Evolutionary conservation across 2,329 filamentous ascomycete genomes (phyloP).

Genomic region (Aspergillus hortae): DNA sequence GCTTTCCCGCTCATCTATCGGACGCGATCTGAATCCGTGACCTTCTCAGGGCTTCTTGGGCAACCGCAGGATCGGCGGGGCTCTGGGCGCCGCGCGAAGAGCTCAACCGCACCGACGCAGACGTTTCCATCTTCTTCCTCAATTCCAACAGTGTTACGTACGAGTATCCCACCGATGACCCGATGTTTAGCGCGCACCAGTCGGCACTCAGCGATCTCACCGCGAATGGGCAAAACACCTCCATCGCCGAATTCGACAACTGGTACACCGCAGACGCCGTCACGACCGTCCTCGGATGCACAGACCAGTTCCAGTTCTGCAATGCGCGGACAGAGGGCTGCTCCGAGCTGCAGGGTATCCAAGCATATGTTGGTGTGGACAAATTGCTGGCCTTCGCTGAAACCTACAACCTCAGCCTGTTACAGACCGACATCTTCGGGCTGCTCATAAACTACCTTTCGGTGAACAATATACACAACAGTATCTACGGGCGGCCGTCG

Average conservation of each 20-base stretch:
- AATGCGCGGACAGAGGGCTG: constrained; percentile 21
- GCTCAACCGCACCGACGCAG: constrained; percentile 28
- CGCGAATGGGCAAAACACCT: neutral
- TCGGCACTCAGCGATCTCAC: neutral
- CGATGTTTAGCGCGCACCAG: constrained; percentile 28
- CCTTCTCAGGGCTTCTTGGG: neutral
- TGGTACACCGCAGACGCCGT: neutral
- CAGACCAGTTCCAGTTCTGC: constrained; percentile 34
- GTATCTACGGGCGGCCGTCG: constrained; percentile 2
- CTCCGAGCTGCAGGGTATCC: constrained; percentile 9
- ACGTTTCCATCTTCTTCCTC: constrained; percentile 31
- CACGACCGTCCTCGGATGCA: constrained; percentile 23
- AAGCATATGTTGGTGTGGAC: constrained; percentile 4
- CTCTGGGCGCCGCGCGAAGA: constrained; percentile 23
- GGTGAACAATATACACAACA: neutral
- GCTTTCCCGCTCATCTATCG: neutral
- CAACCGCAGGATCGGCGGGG: neutral
- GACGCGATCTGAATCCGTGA: neutral
- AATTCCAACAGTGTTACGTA: constrained; percentile 25
- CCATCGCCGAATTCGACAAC: neutral
- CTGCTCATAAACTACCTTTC: neutral
- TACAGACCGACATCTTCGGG: neutral
- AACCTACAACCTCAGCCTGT: neutral
- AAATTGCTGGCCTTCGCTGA: neutral
- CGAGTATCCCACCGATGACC: constrained; percentile 23